Evolutionary conservation across 305 asterid species (phyloP).

Genomic region (Petunia hybrid): DNA sequence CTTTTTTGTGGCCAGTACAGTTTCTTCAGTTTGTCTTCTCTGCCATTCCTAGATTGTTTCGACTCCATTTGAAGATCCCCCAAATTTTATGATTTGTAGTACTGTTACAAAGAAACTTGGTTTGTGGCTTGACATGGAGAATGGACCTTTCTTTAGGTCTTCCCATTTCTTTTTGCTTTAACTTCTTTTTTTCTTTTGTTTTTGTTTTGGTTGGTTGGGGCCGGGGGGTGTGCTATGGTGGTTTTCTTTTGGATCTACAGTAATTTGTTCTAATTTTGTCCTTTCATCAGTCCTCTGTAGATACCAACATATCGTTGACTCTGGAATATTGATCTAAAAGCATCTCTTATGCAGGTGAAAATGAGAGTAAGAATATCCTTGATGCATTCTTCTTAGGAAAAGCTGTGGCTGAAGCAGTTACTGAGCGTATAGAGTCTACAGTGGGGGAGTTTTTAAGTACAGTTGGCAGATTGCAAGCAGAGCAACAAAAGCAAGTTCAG

Average conservation of each 20-base stretch:
- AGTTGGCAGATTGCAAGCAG: conserved; percentile 78
- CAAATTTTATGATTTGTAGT: conserved; percentile 5
- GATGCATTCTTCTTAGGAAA: conserved; percentile 95
- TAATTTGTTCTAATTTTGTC: not conserved
- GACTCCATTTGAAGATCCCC: conserved; percentile 14
- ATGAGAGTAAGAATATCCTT: conserved; percentile 66
- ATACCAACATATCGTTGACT: not conserved
- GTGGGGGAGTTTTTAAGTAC: conserved; percentile 82
- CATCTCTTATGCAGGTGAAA: conserved; percentile 56
- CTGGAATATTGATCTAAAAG: conserved; percentile 1
- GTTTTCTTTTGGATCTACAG: conserved; percentile 2
- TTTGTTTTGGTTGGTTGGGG: conserved; percentile 3
- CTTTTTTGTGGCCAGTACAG: not conserved
- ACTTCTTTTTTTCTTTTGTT: not conserved
- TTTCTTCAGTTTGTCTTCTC: not conserved
- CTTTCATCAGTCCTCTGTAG: conserved; percentile 3
- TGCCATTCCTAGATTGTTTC: not conserved
- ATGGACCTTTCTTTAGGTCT: not conserved
- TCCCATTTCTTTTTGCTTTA: conserved; percentile 7
- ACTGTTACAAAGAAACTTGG: conserved; percentile 1
- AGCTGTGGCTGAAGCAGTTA: conserved; percentile 83
- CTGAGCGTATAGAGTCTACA: conserved; percentile 72
- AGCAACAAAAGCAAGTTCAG: conserved; percentile 79
- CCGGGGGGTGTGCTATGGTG: not conserved
- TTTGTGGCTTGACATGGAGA: not conserved